Evolutionary conservation across 768 basidiomycete species (phyloP), one percentile per base, ranked within the genome.

Genomic region (Favolaschia claudopus): DNA sequence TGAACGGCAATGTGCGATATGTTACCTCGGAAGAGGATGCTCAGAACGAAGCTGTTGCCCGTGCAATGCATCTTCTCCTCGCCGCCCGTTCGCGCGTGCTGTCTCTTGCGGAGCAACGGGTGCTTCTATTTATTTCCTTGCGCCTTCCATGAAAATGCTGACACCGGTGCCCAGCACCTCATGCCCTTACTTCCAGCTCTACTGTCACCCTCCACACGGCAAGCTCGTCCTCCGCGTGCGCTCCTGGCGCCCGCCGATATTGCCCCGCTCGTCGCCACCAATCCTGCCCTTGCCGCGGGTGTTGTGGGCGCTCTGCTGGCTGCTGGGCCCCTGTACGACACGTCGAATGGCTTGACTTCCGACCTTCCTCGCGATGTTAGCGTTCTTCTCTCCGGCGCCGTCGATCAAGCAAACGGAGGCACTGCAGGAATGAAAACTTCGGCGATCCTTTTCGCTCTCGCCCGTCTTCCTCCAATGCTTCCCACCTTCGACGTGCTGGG

Each of bases 401-500:
- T n/a, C n/a, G n/a, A n/a, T n/a, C n/a, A n/a, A n/a, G n/a, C n/a
- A n/a, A n/a, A 90, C 43, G 83, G 3, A 3, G 19, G 50, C 37
- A 27, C 37, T 15, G 31, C 31, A 5, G 47, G 46, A 15, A 36
- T 39, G 25, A 31, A 13, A 7, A 32, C 40, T 6, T 6, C 48
- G 1, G 54, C 60, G 13, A 31, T 47, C 20, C 36, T 62, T 7
- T 20, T 22, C 4, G 58, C 86, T 22, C 75, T 93, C 13, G 79
- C 80, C 9, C 82, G 74, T 65, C 82, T 93, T 43, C 89, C 92
- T 5, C 91, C 91, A 1, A 88, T 86, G 0, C 76, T 92, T 28
- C 79, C 88, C 24, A 85, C 89, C 4, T 91, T 92, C 64, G 90
- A 93, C 68, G 77, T 93, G 32, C 74, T 91, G 29, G 90, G 86